These are phyloP conservation scores for Erodium texanum DNA, from an alignment of 441 rosid species.

Conservation along the genomic window DNA sequence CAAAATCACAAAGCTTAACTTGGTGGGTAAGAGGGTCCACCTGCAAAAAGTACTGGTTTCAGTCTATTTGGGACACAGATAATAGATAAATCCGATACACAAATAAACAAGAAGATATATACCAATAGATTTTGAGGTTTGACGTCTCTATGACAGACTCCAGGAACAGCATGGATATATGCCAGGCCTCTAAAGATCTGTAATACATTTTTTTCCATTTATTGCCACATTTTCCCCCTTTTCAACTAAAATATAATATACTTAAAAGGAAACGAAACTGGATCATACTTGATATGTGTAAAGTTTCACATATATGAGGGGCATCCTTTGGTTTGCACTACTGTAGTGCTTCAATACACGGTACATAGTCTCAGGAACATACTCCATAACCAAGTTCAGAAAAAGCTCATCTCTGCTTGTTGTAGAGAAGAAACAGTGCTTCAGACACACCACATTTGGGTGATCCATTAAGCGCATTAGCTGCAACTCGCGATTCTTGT, in stretches of 20 bases:
- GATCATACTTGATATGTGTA: constrained; percentile 72
- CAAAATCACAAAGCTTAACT: constrained; percentile 97
- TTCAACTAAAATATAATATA: neutral
- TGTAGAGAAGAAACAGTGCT: constrained; percentile 95
- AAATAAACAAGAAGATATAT: constrained; percentile 5
- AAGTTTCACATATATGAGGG: constrained; percentile 78
- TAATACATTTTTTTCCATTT: constrained; percentile 7
- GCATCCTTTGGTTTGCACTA: constrained; percentile 74
- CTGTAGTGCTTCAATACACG: constrained; percentile 80
- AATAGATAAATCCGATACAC: neutral
- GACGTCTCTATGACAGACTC: constrained; percentile 92
- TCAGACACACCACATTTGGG: constrained; percentile 81
- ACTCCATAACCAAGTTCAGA: constrained; percentile 94
- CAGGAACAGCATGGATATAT: constrained; percentile 76
- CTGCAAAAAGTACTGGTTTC: constrained; percentile 31
- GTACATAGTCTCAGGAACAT: constrained; percentile 89
- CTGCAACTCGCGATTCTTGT: constrained; percentile 92
- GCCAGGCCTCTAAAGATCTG: constrained; percentile 96
- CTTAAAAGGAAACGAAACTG: neutral
- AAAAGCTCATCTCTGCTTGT: constrained; percentile 85
- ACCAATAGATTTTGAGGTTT: constrained; percentile 98
- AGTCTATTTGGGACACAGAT: neutral
- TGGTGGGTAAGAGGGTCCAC: constrained; percentile 98
- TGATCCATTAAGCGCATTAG: constrained; percentile 92
- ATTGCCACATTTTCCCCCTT: constrained; percentile 12